phyloP scores from a whole-genome alignment of 805 yeast genomes.

The Hanseniaspora vineae region DNA sequence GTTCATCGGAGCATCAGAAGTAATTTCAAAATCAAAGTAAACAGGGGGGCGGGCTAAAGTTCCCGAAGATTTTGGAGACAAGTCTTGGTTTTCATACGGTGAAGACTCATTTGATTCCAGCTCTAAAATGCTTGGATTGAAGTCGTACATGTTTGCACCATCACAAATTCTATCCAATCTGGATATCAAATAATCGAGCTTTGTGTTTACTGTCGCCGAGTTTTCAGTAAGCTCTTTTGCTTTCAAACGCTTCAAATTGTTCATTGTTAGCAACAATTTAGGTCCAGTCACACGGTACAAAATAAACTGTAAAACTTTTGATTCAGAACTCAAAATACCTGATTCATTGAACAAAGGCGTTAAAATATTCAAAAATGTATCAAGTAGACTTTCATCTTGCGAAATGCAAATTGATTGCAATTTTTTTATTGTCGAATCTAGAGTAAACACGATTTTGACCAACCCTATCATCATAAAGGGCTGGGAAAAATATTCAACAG shows the following conservation, averaged over 20 bases:
- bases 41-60: conserved; percentile 3
- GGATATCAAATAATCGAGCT: conserved; percentile 15
- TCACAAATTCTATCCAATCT: conserved; percentile 12
- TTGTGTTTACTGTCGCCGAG: conserved; percentile 5
- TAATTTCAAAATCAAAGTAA: conserved; percentile 13
- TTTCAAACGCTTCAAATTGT: conserved; percentile 10
- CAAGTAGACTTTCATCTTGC: conserved; percentile 20
- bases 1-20: conserved; percentile 20
- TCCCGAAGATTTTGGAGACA: conserved; percentile 17
- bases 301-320: conserved; percentile 30
- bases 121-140: conserved; percentile 15
- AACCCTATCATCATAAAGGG: conserved; percentile 54
- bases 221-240: no score
- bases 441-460: conserved; percentile 41
- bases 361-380: conserved; percentile 26
- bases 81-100: not conserved
- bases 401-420: conserved; percentile 12
- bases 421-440: conserved; percentile 28
- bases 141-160: conserved; percentile 17
- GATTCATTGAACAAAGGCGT: conserved; percentile 30
- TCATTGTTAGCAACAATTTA: conserved; percentile 13
- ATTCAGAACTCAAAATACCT: conserved; percentile 30
- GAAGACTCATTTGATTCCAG: conserved; percentile 10
- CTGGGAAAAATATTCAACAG: conserved; percentile 78
- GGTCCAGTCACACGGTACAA: conserved; percentile 23